phyloP scores from a whole-genome alignment of 2,329 filamentous ascomycete genomes.

The Venturiaceae sp. region DNA sequence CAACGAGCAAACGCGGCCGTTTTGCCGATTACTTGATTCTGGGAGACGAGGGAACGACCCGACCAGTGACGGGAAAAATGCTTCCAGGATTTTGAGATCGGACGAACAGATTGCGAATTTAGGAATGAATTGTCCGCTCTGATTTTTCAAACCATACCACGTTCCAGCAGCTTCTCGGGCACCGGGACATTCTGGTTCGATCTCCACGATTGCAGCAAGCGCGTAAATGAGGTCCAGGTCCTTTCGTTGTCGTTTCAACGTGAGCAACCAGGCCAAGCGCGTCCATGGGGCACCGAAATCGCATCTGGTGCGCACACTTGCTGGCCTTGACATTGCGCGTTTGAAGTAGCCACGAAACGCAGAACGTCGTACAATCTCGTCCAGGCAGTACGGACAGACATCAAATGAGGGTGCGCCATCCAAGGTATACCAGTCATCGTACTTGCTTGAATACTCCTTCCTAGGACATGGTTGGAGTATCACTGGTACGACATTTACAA shows the following conservation, averaged over 20 bases:
- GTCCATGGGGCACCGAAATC: constrained; percentile 78
- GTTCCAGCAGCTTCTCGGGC: constrained; percentile 44
- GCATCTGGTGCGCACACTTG: constrained; percentile 55
- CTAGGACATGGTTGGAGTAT: constrained; percentile 61
- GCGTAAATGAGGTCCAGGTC: constrained; percentile 61
- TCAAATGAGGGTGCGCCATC: constrained; percentile 61
- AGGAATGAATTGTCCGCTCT: constrained; percentile 45
- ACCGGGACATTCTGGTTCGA: constrained; percentile 48
- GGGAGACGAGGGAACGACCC: constrained; percentile 49
- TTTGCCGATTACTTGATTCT: constrained; percentile 33
- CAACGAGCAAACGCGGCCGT: constrained; percentile 51
- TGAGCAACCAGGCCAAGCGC: constrained; percentile 74
- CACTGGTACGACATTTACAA: not conserved
- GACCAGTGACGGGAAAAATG: constrained; percentile 61
- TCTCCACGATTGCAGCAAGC: constrained; percentile 53
- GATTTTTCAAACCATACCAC: constrained; percentile 71
- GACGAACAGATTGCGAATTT: constrained; percentile 67
- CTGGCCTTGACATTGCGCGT: constrained; percentile 46
- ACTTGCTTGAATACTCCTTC: constrained; percentile 49
- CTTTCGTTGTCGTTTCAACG: constrained; percentile 56
- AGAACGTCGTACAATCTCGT: constrained; percentile 57
- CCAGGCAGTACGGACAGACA: constrained; percentile 75
- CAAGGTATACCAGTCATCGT: constrained; percentile 74
- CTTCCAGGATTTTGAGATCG: constrained; percentile 63
- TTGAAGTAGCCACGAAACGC: constrained; percentile 60